A percentile compares a stretch with the other conserved stretches of the same genome.
Conservation (phyloP, 2,329 filamentous ascomycete genomes). For the Aureobasidium vineae region DNA sequence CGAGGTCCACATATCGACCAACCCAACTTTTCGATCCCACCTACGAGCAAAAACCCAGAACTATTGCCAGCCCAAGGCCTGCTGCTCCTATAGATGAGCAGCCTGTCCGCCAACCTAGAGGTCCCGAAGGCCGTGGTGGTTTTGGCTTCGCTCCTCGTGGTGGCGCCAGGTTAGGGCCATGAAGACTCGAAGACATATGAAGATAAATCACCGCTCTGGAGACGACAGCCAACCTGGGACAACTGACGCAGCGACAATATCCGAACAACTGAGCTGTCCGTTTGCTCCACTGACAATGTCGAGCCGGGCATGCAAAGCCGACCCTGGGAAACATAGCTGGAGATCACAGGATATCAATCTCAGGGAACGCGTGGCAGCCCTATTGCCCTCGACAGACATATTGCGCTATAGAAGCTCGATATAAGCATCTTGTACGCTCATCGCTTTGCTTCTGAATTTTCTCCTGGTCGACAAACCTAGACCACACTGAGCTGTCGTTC, state of each 20-base stretch:
- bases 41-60: constrained; percentile 62
- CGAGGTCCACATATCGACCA: constrained; percentile 37
- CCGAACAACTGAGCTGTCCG: neutral
- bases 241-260: neutral
- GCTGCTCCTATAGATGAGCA: constrained; percentile 61
- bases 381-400: too few relatives aligned
- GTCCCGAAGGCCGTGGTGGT: constrained; percentile 76
- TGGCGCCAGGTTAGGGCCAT: neutral
- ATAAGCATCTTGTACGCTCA: neutral
- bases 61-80: constrained; percentile 43
- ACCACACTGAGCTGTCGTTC: neutral
- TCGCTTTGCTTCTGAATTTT: neutral
- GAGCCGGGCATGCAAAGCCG: neutral
- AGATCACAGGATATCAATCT: too few relatives aligned
- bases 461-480: neutral
- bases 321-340: neutral
- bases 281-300: neutral
- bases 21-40: constrained; percentile 74
- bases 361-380: neutral
- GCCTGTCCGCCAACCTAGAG: constrained; percentile 70
- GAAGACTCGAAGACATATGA: neutral
- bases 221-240: neutral
- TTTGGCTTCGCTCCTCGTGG: constrained; percentile 64
- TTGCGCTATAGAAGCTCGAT: neutral
- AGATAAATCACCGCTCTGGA: neutral